Conservation (phyloP, 202 grass and related monocot species). For the Zoysia matrella region DNA sequence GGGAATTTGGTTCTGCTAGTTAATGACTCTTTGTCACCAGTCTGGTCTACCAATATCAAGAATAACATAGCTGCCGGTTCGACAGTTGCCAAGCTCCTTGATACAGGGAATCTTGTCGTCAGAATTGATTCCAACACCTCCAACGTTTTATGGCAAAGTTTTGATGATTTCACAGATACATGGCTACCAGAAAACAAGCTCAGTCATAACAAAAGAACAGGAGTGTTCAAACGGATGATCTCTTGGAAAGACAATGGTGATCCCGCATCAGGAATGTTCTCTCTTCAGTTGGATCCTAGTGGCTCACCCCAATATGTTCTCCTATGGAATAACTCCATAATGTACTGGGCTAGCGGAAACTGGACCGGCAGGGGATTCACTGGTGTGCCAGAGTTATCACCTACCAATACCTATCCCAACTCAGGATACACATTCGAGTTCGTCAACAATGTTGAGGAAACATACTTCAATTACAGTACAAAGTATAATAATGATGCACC, state of each 20-base stretch:
- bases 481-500: background rate
- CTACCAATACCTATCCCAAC: background rate
- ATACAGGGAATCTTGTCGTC: constrained; percentile 63
- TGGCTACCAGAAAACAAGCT: constrained; percentile 55
- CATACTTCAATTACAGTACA: constrained; percentile 20
- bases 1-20: constrained; percentile 57
- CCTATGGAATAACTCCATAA: constrained; percentile 41
- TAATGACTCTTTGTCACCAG: constrained; percentile 32
- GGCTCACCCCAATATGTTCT: constrained; percentile 19
- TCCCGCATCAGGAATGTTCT: constrained; percentile 45
- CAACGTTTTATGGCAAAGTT: constrained; percentile 60
- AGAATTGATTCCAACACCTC: constrained; percentile 31
- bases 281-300: constrained; percentile 38
- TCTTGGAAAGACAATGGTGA: constrained; percentile 48
- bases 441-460: constrained; percentile 22
- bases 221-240: background rate
- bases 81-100: constrained; percentile 34
- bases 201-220: constrained; percentile 50
- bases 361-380: constrained; percentile 41
- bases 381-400: constrained; percentile 43
- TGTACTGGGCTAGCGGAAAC: constrained; percentile 43
- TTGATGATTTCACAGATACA: constrained; percentile 47
- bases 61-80: background rate
- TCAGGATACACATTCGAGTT: constrained; percentile 19
- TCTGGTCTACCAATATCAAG: constrained; percentile 56